Evolutionary conservation across 352 stramenopile species (phyloP), one percentile per base, ranked within the genome.

Genomic region (Pelagophyceae sp.): DNA sequence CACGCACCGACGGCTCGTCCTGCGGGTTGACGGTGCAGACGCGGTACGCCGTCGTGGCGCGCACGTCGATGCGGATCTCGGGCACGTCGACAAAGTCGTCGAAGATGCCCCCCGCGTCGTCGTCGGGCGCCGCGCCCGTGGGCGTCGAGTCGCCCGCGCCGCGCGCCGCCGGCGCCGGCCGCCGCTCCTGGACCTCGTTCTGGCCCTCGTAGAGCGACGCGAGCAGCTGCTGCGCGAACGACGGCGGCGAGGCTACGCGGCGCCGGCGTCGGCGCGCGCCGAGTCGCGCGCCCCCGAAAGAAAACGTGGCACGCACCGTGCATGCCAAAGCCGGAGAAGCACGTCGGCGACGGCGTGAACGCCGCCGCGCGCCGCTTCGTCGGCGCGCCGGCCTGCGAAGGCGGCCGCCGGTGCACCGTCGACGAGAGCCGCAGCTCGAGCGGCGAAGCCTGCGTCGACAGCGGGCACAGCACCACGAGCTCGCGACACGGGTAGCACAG

Each of bases 1-100:
- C 45, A 23, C 45, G 45, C 45, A 54, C 45, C 45, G 33, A 51
- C 15, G 35, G 67, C 23, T 32, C 67, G 67, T 74, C 67, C 35
- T 58, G 67, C 15, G 67, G 67, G 67, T 74, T 33, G 17, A 19
- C 3, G 2, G 67, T 74, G 67, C 67, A 74, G 67, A 74, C 23
- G 67, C 67, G 67, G 67, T 74, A 74, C 35, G 35, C 35, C 1
- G 37, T 51, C 15, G 67, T 74, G 11, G 67, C 67, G 35, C 23
- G 23, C 15, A 51, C 33, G 11, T 27, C 35, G 35, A 74, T 37
- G 61, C 45, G 45, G 58, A n/a, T n/a, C n/a, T n/a, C n/a, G n/a
- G n/a, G n/a, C n/a, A n/a, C n/a, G n/a, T n/a, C n/a, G n/a, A n/a
- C n/a, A n/a, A n/a, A n/a, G n/a, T n/a, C n/a, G n/a, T n/a, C 58